Percentiles rank a stretch among this genome's conserved stretches.
Conservation (phyloP, 495 filamentous ascomycete species). For the Penicillium lividum region DNA sequence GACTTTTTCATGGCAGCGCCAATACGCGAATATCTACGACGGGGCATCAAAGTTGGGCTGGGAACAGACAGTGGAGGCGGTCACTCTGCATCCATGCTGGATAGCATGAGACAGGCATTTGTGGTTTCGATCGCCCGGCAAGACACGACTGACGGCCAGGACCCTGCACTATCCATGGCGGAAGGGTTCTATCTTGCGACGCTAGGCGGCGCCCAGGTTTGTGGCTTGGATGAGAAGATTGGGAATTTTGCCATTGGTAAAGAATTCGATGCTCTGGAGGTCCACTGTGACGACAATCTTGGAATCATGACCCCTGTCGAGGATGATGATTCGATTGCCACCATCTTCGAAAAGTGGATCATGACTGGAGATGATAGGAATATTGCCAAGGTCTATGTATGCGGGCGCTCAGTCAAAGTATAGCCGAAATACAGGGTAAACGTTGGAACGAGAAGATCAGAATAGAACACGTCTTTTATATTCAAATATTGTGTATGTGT, state of each 20-base stretch:
- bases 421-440: conserved; percentile 22
- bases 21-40: conserved; percentile 54
- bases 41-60: conserved; percentile 63
- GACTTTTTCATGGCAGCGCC: conserved; percentile 63
- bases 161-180: conserved; percentile 48
- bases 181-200: conserved; percentile 66
- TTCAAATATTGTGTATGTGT: background rate
- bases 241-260: conserved; percentile 62
- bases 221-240: conserved; percentile 53
- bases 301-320: conserved; percentile 55
- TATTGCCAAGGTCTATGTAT: conserved; percentile 57
- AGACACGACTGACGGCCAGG: conserved; percentile 46
- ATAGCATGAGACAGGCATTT: conserved; percentile 60
- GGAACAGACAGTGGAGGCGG: conserved; percentile 71
- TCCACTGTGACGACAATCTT: conserved; percentile 38
- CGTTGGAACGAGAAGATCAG: background rate
- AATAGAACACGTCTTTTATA: background rate
- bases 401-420: conserved; percentile 53
- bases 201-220: conserved; percentile 61
- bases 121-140: conserved; percentile 60
- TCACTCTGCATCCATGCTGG: conserved; percentile 58
- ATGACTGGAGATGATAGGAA: conserved; percentile 69
- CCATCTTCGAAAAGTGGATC: conserved; percentile 63
- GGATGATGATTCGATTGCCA: conserved; percentile 47
- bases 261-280: conserved; percentile 64